phyloP scores from a whole-genome alignment of 306 rosid species.

The Purshia tridentata region DNA sequence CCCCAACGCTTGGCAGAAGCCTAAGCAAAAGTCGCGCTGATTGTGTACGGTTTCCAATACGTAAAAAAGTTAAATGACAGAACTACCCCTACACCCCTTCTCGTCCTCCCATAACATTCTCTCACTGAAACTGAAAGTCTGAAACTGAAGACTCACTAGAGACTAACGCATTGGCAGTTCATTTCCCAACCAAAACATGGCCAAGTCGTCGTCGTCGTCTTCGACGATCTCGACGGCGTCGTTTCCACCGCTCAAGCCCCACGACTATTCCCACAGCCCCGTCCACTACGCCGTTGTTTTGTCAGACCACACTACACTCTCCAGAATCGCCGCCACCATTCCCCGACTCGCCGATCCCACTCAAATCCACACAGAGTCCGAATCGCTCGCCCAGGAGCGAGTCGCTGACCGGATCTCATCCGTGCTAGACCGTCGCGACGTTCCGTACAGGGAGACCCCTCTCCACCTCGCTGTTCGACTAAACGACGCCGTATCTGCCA shows the following conservation, averaged over 20 bases:
- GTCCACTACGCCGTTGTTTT: slow-evolving; percentile 77
- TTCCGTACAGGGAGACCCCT: slow-evolving; percentile 73
- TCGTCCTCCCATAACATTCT: slow-evolving; percentile 24
- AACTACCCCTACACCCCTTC: slow-evolving; percentile 17
- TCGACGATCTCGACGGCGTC: slow-evolving; percentile 39
- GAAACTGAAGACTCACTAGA: neutral
- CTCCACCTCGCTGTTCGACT: slow-evolving; percentile 86
- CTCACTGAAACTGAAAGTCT: neutral
- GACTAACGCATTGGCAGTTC: too few relatives aligned
- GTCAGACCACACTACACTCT: slow-evolving; percentile 54
- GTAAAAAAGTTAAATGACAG: neutral
- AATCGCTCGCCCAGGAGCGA: slow-evolving; percentile 75
- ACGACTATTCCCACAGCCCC: slow-evolving; percentile 67
- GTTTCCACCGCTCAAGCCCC: slow-evolving; percentile 49
- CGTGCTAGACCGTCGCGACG: slow-evolving; percentile 86
- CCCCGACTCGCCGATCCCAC: slow-evolving; percentile 74
- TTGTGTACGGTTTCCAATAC: slow-evolving; percentile 32
- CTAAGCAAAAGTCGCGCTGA: slow-evolving; percentile 43
- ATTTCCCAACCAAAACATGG: slow-evolving; percentile 40
- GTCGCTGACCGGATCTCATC: slow-evolving; percentile 68
- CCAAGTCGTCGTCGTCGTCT: slow-evolving; percentile 37
- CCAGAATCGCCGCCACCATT: slow-evolving; percentile 55
- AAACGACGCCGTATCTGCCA: slow-evolving; percentile 54
- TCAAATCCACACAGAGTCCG: slow-evolving; percentile 63
- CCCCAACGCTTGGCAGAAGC: neutral